phyloP scores from a whole-genome alignment of 345 rosid species.

The Citrus medica region DNA sequence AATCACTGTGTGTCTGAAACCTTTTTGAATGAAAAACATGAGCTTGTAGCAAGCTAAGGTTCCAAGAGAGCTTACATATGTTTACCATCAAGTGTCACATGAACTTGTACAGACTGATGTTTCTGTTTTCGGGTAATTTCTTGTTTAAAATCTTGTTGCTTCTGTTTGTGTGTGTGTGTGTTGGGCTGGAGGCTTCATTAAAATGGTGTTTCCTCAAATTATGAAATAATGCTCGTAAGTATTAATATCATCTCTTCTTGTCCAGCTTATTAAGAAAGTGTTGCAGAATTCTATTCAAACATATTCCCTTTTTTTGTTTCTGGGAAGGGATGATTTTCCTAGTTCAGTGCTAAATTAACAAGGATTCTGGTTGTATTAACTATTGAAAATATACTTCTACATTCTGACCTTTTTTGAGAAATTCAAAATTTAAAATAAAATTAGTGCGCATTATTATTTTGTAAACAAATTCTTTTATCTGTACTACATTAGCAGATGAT shows the following conservation, averaged over 20 bases:
- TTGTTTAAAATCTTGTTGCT: not conserved
- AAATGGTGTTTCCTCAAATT: not conserved
- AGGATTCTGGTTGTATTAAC: not conserved
- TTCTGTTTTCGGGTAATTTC: not conserved
- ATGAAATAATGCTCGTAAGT: not conserved
- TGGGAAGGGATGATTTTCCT: not conserved
- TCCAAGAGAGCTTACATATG: not conserved
- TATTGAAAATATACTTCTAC: not conserved
- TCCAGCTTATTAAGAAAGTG: not conserved
- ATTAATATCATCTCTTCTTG: not conserved
- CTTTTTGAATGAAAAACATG: not conserved
- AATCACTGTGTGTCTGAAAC: not conserved
- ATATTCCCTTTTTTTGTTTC: too few species aligned
- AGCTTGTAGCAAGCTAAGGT: not conserved
- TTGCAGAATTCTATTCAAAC: not conserved
- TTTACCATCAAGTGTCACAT: not conserved
- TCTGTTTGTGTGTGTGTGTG: not conserved
- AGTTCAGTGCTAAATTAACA: not conserved
- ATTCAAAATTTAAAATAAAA: not conserved
- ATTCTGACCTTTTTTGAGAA: not conserved
- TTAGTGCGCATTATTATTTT: not conserved
- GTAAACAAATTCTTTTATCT: too few species aligned
- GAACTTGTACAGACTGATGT: not conserved
- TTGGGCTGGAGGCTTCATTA: not conserved
- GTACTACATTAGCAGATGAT: not conserved